phyloP scores from a whole-genome alignment of 164 flowering plant genomes.

The Aristolochia fimbriata region DNA sequence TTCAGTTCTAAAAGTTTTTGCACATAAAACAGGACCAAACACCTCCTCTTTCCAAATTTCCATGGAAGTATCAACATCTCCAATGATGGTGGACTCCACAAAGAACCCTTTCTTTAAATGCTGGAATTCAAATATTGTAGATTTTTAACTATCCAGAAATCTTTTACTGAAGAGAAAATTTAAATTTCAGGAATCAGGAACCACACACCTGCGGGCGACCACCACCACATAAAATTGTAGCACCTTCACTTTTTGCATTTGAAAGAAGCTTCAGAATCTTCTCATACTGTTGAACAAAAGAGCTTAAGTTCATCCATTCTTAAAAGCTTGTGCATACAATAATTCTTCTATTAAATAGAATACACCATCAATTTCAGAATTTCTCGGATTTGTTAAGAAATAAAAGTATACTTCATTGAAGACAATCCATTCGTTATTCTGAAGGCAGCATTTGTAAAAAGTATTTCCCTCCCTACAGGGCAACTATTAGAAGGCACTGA shows the following conservation, averaged over 20 bases:
- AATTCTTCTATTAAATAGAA: background rate
- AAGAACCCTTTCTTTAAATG: conserved; percentile 81
- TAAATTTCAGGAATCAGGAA: background rate
- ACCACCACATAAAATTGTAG: conserved; percentile 80
- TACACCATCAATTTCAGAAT: background rate
- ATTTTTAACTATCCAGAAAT: background rate
- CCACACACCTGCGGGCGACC: conserved; percentile 60
- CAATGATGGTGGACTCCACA: conserved; percentile 75
- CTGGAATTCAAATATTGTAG: conserved; percentile 29
- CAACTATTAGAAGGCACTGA: no score
- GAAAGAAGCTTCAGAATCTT: conserved; percentile 69
- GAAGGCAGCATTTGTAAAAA: no score
- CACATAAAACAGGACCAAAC: conserved; percentile 93
- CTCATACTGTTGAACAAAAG: conserved; percentile 54
- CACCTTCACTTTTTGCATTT: conserved; percentile 94
- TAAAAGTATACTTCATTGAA: no score
- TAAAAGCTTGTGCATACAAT: background rate
- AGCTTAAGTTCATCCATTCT: conserved; percentile 3
- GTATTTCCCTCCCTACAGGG: no score
- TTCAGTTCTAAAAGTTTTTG: conserved; percentile 77
- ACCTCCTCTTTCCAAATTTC: conserved; percentile 98
- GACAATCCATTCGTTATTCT: no score
- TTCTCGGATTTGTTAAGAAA: no score
- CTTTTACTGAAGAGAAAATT: background rate
- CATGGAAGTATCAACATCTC: conserved; percentile 78